Conservation (phyloP, 495 filamentous ascomycete species). For the Delitschia confertaspora region DNA sequence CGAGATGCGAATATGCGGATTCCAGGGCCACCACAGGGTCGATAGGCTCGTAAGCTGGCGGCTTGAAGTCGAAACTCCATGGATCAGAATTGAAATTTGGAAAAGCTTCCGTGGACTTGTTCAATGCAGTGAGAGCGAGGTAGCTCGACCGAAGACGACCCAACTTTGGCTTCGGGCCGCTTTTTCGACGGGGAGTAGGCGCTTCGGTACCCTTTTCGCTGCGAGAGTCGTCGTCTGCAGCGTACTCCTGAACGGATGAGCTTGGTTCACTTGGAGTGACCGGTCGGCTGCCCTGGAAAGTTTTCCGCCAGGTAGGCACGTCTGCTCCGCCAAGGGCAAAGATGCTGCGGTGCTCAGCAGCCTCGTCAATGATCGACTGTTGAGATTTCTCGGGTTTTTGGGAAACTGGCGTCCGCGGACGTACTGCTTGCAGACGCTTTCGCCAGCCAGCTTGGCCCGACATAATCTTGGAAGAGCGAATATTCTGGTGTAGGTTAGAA, state of each 20-base stretch:
- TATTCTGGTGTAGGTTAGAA: neutral
- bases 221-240: constrained; percentile 13
- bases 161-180: constrained; percentile 26
- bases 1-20: constrained; percentile 20
- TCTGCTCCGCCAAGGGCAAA: constrained; percentile 5
- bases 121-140: constrained; percentile 6
- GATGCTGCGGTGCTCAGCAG: neutral
- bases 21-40: constrained; percentile 23
- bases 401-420: constrained; percentile 6
- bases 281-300: constrained; percentile 24
- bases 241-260: constrained; percentile 12
- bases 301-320: constrained; percentile 12
- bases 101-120: constrained; percentile 4
- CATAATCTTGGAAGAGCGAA: neutral
- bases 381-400: neutral
- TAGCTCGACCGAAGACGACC: constrained; percentile 25
- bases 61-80: constrained; percentile 14
- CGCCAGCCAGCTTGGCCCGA: constrained; percentile 4
- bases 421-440: constrained; percentile 3
- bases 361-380: neutral
- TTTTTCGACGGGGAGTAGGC: constrained; percentile 16
- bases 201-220: constrained; percentile 20
- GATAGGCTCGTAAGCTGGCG: constrained; percentile 17
- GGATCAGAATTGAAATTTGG: constrained; percentile 7
- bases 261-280: constrained; percentile 26